A percentile compares a stretch with the other conserved stretches of the same genome.
Conservation (phyloP, 2,329 filamentous ascomycete genomes). For the Plectosphaerella sp. region DNA sequence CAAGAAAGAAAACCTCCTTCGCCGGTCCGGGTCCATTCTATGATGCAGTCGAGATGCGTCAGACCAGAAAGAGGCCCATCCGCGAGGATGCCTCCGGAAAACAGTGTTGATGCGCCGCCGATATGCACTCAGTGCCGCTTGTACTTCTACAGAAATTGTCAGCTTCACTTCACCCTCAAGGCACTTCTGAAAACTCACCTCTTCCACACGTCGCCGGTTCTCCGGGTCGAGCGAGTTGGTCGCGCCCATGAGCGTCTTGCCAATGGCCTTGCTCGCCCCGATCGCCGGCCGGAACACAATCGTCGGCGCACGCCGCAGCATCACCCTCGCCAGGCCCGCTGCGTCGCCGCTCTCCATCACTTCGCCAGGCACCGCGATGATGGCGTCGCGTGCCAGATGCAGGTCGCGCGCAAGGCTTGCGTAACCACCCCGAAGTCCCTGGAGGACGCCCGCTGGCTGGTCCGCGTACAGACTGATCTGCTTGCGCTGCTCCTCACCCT, state of each 20-base stretch:
- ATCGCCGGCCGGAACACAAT: conserved; percentile 88
- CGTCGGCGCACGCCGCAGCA: conserved; percentile 81
- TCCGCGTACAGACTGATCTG: conserved; percentile 90
- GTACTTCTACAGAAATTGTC: conserved; percentile 37
- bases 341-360: conserved; percentile 83
- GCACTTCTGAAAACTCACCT: conserved; percentile 61
- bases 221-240: conserved; percentile 86
- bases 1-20: conserved; percentile 7
- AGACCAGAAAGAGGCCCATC: background rate
- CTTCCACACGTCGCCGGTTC: conserved; percentile 76
- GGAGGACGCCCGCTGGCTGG: conserved; percentile 83
- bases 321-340: conserved; percentile 71
- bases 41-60: conserved; percentile 11
- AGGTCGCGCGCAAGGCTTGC: conserved; percentile 80
- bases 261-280: conserved; percentile 82
- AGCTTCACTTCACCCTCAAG: conserved; percentile 2
- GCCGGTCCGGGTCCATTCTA: conserved; percentile 9
- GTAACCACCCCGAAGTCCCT: conserved; percentile 80
- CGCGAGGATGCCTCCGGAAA: no score
- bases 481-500: conserved; percentile 57
- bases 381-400: conserved; percentile 80
- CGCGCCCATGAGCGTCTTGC: conserved; percentile 84
- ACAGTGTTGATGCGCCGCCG: background rate
- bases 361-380: conserved; percentile 91
- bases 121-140: conserved; percentile 31